Conservation (phyloP, 345 rosid genomes). For the Dovyalis caffra region DNA sequence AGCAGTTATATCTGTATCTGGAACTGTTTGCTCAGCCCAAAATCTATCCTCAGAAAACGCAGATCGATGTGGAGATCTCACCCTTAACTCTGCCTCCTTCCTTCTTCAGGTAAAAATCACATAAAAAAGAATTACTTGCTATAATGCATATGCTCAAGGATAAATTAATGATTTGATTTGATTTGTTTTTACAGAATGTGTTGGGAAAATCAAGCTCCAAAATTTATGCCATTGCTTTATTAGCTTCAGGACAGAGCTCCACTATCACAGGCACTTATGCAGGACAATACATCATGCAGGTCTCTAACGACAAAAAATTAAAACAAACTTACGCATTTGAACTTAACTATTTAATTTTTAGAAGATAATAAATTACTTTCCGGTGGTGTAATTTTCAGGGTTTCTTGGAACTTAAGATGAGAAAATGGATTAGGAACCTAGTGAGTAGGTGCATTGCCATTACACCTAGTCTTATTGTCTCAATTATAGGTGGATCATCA, state of each 20-base stretch:
- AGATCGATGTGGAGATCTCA: conserved; percentile 47
- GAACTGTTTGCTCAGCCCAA: conserved; percentile 42
- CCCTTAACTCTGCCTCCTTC: conserved; percentile 66
- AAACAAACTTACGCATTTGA: no score
- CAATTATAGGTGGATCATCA: conserved; percentile 55
- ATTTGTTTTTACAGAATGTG: conserved; percentile 46
- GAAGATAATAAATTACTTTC: background rate
- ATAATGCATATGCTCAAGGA: background rate
- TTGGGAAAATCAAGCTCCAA: conserved; percentile 56
- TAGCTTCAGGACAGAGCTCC: conserved; percentile 76
- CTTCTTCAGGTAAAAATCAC: conserved; percentile 49
- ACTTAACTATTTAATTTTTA: background rate
- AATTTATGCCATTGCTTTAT: conserved; percentile 55
- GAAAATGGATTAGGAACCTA: conserved; percentile 52
- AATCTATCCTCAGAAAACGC: conserved; percentile 24
- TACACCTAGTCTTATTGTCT: conserved; percentile 55
- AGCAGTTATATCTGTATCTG: conserved; percentile 54
- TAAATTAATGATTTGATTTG: background rate
- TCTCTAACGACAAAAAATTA: background rate
- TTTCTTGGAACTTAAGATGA: conserved; percentile 62
- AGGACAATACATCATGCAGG: conserved; percentile 72
- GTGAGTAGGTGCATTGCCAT: conserved; percentile 64
- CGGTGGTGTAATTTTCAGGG: conserved; percentile 36
- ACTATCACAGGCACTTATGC: conserved; percentile 71
- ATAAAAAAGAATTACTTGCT: background rate